Conservation (phyloP, 2,329 filamentous ascomycete species). For the Phyllosticta citribraziliensis region DNA sequence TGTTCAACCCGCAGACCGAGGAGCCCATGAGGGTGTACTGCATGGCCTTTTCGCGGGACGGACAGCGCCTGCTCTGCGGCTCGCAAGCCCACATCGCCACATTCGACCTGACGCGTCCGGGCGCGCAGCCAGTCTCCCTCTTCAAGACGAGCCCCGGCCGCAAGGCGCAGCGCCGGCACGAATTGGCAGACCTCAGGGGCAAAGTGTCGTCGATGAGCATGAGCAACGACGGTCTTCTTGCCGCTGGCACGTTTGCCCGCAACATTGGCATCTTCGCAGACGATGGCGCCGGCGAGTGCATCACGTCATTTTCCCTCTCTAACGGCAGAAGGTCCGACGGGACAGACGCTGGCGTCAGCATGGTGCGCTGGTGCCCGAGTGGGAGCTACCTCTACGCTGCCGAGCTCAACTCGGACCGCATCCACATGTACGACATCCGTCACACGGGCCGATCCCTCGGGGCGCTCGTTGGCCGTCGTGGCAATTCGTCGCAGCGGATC, state of each 20-base stretch:
- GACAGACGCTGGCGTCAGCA: constrained; percentile 40
- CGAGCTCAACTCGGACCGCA: constrained; percentile 46
- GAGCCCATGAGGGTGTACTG: constrained; percentile 45
- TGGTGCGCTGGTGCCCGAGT: constrained; percentile 48
- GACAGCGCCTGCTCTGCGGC: constrained; percentile 48
- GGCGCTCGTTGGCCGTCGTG: constrained; percentile 35
- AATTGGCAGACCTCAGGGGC: constrained; percentile 37
- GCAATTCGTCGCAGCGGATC: constrained; percentile 45
- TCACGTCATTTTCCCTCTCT: constrained; percentile 20
- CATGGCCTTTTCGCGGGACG: constrained; percentile 42
- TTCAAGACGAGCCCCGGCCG: constrained; percentile 26
- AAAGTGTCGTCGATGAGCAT: constrained; percentile 40
- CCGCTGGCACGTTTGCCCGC: constrained; percentile 49
- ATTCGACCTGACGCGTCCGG: constrained; percentile 44
- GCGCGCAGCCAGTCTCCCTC: constrained; percentile 18
- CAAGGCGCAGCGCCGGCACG: constrained; percentile 34
- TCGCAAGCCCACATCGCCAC: constrained; percentile 42
- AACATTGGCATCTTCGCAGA: constrained; percentile 46
- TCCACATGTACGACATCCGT: constrained; percentile 51
- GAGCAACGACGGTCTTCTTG: constrained; percentile 38
- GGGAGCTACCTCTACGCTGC: constrained; percentile 49
- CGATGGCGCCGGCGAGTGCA: constrained; percentile 37
- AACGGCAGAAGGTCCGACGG: constrained; percentile 19
- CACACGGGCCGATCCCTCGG: constrained; percentile 42
- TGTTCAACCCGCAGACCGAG: constrained; percentile 47